Conservation (phyloP, 129 eudicot species). For the Ambrosia trifida region DNA sequence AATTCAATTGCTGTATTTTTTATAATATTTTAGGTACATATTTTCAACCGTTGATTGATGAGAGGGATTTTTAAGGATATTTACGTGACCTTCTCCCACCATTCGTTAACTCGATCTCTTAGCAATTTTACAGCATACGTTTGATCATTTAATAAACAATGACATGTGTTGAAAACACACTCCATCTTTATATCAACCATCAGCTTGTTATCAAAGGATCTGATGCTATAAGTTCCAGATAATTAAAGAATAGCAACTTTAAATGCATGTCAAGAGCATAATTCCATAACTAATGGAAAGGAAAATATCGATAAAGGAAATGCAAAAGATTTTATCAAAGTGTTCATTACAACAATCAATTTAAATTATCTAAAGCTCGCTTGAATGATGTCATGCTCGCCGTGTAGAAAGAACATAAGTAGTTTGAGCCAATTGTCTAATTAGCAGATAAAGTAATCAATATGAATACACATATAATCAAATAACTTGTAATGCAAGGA, state of each 20-base stretch:
- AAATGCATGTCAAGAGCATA: not conserved
- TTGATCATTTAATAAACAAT: not conserved
- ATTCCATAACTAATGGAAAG: not conserved
- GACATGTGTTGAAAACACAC: not conserved
- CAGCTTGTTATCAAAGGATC: not conserved
- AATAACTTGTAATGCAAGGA: no score
- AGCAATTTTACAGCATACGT: not conserved
- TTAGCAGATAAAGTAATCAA: no score
- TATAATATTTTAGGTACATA: no score
- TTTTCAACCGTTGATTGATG: no score
- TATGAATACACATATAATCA: no score
- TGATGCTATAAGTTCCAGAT: not conserved
- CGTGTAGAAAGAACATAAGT: not conserved
- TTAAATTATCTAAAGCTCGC: not conserved
- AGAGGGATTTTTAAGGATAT: no score
- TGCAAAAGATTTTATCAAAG: not conserved
- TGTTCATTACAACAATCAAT: not conserved
- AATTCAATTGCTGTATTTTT: no score
- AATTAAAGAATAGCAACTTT: not conserved
- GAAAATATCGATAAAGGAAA: not conserved
- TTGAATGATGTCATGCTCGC: not conserved
- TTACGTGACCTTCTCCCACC: no score
- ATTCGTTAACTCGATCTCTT: not conserved
- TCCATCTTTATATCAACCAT: not conserved
- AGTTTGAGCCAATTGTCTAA: not conserved